Conservation (phyloP, 257 asterid species). For the Nicotiana paniculata region DNA sequence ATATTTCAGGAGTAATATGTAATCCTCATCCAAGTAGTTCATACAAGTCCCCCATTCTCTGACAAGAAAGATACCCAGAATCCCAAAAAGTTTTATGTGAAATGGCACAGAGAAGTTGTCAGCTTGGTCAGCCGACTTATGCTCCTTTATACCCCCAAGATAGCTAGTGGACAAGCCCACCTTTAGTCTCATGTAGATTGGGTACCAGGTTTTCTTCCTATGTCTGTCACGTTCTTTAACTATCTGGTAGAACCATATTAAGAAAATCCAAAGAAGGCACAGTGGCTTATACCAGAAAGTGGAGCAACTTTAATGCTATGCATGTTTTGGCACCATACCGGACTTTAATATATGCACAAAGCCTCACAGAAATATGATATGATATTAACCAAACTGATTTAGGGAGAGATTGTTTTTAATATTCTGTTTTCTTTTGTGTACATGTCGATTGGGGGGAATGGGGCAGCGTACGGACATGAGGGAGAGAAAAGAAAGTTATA, state of each 20-base stretch:
- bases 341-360: neutral
- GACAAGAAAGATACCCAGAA: neutral
- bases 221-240: neutral
- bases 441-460: neutral
- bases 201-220: neutral
- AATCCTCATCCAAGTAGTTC: neutral
- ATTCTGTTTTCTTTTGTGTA: neutral
- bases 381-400: neutral
- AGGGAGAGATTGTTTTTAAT: neutral
- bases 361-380: neutral
- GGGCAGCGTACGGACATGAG: neutral
- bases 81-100: neutral
- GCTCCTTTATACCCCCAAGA: neutral
- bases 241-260: neutral
- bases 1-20: neutral
- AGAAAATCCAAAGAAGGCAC: neutral
- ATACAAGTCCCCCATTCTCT: neutral
- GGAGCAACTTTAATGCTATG: neutral
- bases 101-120: neutral
- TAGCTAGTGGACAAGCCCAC: neutral
- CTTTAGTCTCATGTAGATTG: neutral
- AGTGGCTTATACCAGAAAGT: slow-evolving; percentile 2
- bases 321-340: neutral
- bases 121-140: neutral
- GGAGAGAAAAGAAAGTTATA: neutral